phyloP scores from a whole-genome alignment of 2,329 filamentous ascomycete species.

The Fusarium pseudoanthophilum region DNA sequence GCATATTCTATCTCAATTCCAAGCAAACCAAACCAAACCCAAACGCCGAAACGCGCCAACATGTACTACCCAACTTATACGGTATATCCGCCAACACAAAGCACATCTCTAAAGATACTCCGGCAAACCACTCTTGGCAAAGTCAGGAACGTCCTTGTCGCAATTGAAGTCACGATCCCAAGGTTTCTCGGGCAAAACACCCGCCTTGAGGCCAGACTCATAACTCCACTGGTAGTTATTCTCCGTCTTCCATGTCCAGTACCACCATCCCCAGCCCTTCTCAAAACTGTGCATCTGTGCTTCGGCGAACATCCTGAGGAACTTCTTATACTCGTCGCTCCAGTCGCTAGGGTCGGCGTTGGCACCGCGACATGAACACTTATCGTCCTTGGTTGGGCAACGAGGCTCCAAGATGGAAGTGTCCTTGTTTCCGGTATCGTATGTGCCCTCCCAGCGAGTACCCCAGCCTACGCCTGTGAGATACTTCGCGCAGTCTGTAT shows the following conservation, averaged over 20 bases:
- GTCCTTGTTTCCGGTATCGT: constrained; percentile 72
- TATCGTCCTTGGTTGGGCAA: constrained; percentile 74
- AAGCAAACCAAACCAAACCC: not conserved
- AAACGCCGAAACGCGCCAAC: constrained; percentile 18
- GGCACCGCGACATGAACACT: constrained; percentile 79
- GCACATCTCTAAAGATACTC: constrained; percentile 58
- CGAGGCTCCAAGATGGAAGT: constrained; percentile 74
- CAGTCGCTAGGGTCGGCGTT: constrained; percentile 79
- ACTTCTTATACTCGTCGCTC: constrained; percentile 80
- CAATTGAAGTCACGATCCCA: constrained; percentile 79
- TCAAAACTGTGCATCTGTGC: constrained; percentile 97
- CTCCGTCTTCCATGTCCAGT: constrained; percentile 99
- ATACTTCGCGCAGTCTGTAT: constrained; percentile 89
- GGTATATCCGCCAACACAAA: constrained; percentile 10
- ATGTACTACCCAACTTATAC: not conserved
- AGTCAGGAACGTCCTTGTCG: constrained; percentile 65
- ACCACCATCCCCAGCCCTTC: constrained; percentile 96
- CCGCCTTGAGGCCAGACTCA: constrained; percentile 78
- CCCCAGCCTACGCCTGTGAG: constrained; percentile 92
- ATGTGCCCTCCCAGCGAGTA: constrained; percentile 91
- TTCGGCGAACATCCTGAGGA: constrained; percentile 89
- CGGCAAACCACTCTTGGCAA: constrained; percentile 55
- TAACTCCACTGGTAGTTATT: constrained; percentile 91
- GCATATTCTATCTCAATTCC: constrained; percentile 6
- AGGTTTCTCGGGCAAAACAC: constrained; percentile 81